Base-by-base conservation (phyloP, 2,329 filamentous ascomycete genomes). In the Eutypa lata region DNA sequence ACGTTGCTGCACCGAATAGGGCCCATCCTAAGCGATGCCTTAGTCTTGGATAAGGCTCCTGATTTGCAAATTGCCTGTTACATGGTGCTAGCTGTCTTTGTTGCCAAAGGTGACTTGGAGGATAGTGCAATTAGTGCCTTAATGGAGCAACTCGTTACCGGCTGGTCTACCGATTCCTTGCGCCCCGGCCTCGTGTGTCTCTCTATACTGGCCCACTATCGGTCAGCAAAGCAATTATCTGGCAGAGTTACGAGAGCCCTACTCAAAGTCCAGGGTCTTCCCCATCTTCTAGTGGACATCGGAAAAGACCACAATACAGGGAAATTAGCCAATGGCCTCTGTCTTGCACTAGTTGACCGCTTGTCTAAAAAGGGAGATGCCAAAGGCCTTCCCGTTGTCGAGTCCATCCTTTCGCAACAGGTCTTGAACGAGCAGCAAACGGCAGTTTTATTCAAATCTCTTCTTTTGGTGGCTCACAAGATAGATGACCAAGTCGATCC, bases 51-150 rank as follows among this genome's bases (percentile, higher is more conserved):
- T 62, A 85, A 88, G 55, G 85, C 87, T 0, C 83, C 91, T 1
- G 90, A 93, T 56, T 76, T 96, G 42, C 89, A 92, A 59, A 82
- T 95, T 55, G 91, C 89, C 16, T 92, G 89, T 53, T 97, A 96
- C 69, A 96, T 97, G 88, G 85, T 96, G 19, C 81, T 92, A 52
- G 84, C 91, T 7, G 85, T 97, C 47, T 81, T 97, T 56, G 91
- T 90, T 7, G 86, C 90, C 47, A 96, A 96, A 71, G 86, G 88
- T 1, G 80, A 83, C 47, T 78, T 97, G 14, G 84, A 89, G 46
- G 91, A 97, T 62, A 82, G 82, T 52, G 83, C 92, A 2, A 77
- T 97, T n/a, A 86, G 89, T 50, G 86, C 87, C 1, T 80, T 99
- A 64, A 96, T 97, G 91, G 90, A 96, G 63, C 90, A 92, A 57